These are phyloP conservation scores for Adansonia madagascariensis DNA, from an alignment of 441 rosid species.

Conservation along the genomic window DNA sequence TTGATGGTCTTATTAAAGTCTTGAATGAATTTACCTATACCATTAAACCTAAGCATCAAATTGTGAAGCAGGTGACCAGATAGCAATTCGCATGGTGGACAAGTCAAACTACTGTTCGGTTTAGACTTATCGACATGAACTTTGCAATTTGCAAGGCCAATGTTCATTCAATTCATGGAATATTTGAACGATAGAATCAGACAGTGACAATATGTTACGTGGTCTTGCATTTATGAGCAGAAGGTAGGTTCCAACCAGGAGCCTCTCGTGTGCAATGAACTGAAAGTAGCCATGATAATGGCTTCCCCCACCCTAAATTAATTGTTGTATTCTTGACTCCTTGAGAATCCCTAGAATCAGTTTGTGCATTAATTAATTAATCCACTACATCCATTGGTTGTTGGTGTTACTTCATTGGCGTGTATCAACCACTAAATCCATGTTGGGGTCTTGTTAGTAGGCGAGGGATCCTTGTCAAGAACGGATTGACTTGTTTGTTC, in stretches of 20 bases:
- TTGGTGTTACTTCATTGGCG: too few species aligned
- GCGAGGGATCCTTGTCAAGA: constrained; percentile 11
- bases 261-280: constrained; percentile 26
- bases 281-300: background rate
- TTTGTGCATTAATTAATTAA: background rate
- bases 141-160: background rate
- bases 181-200: background rate
- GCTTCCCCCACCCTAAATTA: background rate
- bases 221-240: constrained; percentile 14
- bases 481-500: constrained; percentile 2
- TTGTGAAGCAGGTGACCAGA: background rate
- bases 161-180: background rate
- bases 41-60: background rate
- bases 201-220: background rate
- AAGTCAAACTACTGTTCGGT: background rate
- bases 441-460: background rate
- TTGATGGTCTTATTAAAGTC: too few species aligned
- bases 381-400: too few species aligned
- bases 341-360: background rate
- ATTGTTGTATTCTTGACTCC: constrained; percentile 11
- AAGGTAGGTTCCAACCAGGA: constrained; percentile 23
- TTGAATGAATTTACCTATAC: background rate
- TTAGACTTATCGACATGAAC: background rate
- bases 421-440: constrained; percentile 17
- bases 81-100: background rate